A percentile compares a stretch with the other conserved stretches of the same genome.
These are phyloP conservation scores for Fusarium vanettenii DNA, from an alignment of 2,329 filamentous ascomycete species.

Conservation along the genomic window DNA sequence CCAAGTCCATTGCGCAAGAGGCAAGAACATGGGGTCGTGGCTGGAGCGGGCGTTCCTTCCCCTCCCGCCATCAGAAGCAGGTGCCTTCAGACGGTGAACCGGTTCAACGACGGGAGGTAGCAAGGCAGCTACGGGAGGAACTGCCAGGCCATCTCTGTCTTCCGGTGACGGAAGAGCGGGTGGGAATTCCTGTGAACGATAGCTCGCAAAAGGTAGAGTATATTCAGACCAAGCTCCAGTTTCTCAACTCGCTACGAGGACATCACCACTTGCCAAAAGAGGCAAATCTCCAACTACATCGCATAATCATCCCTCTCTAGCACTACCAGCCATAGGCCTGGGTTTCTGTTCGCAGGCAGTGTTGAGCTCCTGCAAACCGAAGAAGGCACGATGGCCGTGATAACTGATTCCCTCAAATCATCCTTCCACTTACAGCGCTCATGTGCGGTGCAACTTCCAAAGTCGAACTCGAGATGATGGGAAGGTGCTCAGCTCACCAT, in stretches of 20 bases:
- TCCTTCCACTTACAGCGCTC: neutral
- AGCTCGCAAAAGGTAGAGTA: neutral
- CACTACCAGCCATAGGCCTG: neutral
- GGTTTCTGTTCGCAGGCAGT: neutral
- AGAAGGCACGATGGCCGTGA: neutral
- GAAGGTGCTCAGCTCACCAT: slow-evolving; percentile 6
- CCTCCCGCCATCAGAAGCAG: neutral
- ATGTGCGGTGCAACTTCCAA: slow-evolving; percentile 12
- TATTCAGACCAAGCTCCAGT: neutral
- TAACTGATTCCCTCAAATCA: neutral
- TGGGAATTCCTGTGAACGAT: neutral
- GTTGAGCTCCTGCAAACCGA: neutral
- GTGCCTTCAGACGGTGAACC: neutral
- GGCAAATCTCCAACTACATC: neutral
- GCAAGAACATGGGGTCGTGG: neutral
- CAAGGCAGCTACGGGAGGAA: neutral
- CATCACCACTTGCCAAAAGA: slow-evolving; percentile 1
- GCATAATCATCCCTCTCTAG: neutral
- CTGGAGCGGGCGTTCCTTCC: neutral
- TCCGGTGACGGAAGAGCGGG: neutral
- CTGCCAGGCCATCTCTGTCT: neutral
- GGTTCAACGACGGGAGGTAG: neutral
- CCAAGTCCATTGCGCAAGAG: neutral
- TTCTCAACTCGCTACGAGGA: neutral
- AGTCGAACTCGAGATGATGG: neutral